Percentiles rank a stretch among this genome's conserved stretches.
Evolutionary conservation across 441 rosid genomes (phyloP).

Genomic region (Pelargonium cotyledonis): DNA sequence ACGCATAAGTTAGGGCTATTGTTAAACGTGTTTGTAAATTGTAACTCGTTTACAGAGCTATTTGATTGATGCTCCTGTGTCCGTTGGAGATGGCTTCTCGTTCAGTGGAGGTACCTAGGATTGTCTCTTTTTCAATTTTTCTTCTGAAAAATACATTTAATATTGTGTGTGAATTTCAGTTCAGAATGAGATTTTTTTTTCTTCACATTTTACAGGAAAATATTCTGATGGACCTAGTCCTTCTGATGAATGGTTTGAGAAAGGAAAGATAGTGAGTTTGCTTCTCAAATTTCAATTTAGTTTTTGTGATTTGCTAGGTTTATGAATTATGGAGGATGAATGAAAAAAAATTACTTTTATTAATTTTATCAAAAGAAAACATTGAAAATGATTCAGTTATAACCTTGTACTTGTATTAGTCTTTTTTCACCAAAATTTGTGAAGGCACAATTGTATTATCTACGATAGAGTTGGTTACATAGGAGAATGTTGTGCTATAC

Average conservation of each 20-base stretch:
- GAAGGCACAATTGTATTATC: too few species aligned
- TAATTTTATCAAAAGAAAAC: background rate
- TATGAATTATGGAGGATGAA: background rate
- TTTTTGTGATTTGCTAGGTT: background rate
- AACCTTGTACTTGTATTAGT: background rate
- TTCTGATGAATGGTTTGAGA: conserved; percentile 81
- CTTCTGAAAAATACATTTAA: background rate
- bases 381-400: background rate
- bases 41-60: conserved; percentile 45
- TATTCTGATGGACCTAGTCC: conserved; percentile 70
- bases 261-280: conserved; percentile 62
- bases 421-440: too few species aligned
- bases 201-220: conserved; percentile 42
- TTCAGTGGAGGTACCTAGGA: conserved; percentile 63
- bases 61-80: conserved; percentile 76
- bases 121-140: background rate
- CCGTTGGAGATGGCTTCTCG: conserved; percentile 89
- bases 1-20: background rate
- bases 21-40: background rate
- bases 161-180: background rate
- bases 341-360: background rate
- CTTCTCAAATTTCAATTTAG: background rate
- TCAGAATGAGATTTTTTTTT: conserved; percentile 5
- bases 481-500: too few species aligned
- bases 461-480: too few species aligned